Evolutionary conservation across 1,284 basidiomycete genomes (phyloP), one percentile per base, ranked within the genome.

Genomic region (Cutaneotrichosporon sp.): DNA sequence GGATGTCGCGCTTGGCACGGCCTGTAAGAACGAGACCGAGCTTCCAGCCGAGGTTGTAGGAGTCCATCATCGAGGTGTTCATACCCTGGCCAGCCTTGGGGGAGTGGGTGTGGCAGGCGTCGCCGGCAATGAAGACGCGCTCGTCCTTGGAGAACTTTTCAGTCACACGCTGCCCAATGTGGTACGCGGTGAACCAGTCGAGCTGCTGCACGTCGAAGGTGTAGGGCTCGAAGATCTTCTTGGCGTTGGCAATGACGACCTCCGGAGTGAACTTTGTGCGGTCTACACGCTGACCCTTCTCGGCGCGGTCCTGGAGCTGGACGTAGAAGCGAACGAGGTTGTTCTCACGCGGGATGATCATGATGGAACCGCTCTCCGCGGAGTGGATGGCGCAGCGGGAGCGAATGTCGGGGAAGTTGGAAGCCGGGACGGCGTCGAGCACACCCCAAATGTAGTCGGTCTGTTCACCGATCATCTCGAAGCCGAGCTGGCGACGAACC

Each of bases 1-100:
- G 74, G 9, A 92, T 72, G 0, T 80, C 80, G 3, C 80, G 76
- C 31, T 80, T 76, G 2, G 86, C 84, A 78, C 82, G 83, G 12
- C 85, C 86, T 46, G 81, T 81, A 8, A 70, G 60, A 2, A 67
- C 59, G 5, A 67, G 55, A 12, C 77, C 69, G 12, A 80, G 66
- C 60, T 81, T 80, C 79, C 79, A 80, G 2, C 70, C 76, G 16
- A 81, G 65, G 58, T 71, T 71, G 49, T 54, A 54, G 5, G 61
- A 38, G 52, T 67, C 65, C 49, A 61, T 60, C 51, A 65, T 57
- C n/a, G 61, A 66, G 20, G 64, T 63, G 59, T 69, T 69, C 61
- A 69, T 63, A 19, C 67, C 67, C 57, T 71, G 69, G 39, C 65
- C 69, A 19, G 65, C 64, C 33, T 63, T 65, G 31, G 65, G 64